phyloP scores from a whole-genome alignment of 768 basidiomycete species.

The Hygrocybe punicea region DNA sequence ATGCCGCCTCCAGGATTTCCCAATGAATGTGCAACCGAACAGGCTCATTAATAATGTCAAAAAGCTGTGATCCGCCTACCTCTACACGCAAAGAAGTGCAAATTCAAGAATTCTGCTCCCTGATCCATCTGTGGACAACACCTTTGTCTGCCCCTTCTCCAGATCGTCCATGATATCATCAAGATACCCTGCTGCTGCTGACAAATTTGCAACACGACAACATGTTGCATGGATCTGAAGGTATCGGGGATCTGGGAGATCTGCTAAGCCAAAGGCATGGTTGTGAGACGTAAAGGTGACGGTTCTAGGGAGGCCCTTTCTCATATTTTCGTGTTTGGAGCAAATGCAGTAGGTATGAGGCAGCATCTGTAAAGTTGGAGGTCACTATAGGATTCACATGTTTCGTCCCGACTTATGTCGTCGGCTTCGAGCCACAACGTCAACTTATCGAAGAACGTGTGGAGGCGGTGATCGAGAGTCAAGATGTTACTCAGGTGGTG shows the following conservation, averaged over 20 bases:
- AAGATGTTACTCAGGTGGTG: slow-evolving; percentile 34
- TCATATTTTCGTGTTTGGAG: slow-evolving; percentile 3
- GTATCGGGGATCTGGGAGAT: slow-evolving; percentile 4
- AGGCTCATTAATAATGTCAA: slow-evolving; percentile 8
- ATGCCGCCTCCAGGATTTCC: too few relatives aligned
- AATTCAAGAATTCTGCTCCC: not conserved
- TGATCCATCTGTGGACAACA: slow-evolving; percentile 1
- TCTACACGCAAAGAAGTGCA: slow-evolving; percentile 1
- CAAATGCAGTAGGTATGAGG: slow-evolving; percentile 1
- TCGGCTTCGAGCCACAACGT: slow-evolving; percentile 29
- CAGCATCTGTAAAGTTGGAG: slow-evolving; percentile 2
- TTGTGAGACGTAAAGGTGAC: not conserved
- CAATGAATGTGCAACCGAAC: too few relatives aligned
- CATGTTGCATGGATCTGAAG: slow-evolving; percentile 9
- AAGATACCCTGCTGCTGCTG: slow-evolving; percentile 6
- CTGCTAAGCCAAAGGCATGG: not conserved
- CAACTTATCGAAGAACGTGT: slow-evolving; percentile 25
- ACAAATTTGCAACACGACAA: slow-evolving; percentile 8
- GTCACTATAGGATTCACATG: slow-evolving; percentile 1
- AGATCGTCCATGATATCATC: slow-evolving; percentile 1
- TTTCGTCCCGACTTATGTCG: not conserved
- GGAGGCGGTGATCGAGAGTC: slow-evolving; percentile 22
- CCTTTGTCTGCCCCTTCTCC: slow-evolving; percentile 3
- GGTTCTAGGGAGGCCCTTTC: not conserved
- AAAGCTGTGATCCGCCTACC: not conserved